Evolutionary conservation across 1,284 basidiomycete species (phyloP), one percentile per base, ranked within the genome.

Genomic region (Ustilago trichophora): DNA sequence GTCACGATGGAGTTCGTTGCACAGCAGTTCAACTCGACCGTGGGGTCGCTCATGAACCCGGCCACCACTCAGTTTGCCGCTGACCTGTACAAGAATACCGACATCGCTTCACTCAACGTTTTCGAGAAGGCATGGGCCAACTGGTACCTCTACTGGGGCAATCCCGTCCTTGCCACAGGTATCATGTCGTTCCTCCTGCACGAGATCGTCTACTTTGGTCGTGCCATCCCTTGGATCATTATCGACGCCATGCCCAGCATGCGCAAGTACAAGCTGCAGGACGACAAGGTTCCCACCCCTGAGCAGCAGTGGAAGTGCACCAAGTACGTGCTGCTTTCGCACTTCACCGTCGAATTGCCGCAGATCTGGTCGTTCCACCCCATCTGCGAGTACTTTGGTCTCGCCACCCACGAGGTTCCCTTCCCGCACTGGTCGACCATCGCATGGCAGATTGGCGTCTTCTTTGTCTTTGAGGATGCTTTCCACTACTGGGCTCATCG

Each of bases 281-380:
- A 85, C 80, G 80, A 81, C 76, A 97, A 97, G 83, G 80, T 91
- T 1, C 91, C 93, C 4, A 89, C 92, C 2, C 72, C 87, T 0
- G 84, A 85, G 56, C 91, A 97, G 81, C 93, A 98, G 83, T 96
- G 93, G 93, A 89, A 92, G 68, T 97, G 93, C 85, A 96, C 93
- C 31, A 95, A 93, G 84, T 89, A 90, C 76, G 95, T 98, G 25
- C 86, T 98, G 6, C 88, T 93, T 80, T 93, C 92, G 12, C 96
- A 98, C 83, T 96, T 98, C 81, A 95, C 93, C 32, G 90, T 97
- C 72, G 95, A 98, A 83, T 85, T 94, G 11, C 95, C 95, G 13
- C 78, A 97, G 89, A 98, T 98, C 78, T 94, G 91, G 90, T 84
- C 92, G 44, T 98, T 98, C 88, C 93, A 98, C 83, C 95, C 93